Conservation (phyloP, 2,329 filamentous ascomycete genomes). For the Fusarium sp. region DNA sequence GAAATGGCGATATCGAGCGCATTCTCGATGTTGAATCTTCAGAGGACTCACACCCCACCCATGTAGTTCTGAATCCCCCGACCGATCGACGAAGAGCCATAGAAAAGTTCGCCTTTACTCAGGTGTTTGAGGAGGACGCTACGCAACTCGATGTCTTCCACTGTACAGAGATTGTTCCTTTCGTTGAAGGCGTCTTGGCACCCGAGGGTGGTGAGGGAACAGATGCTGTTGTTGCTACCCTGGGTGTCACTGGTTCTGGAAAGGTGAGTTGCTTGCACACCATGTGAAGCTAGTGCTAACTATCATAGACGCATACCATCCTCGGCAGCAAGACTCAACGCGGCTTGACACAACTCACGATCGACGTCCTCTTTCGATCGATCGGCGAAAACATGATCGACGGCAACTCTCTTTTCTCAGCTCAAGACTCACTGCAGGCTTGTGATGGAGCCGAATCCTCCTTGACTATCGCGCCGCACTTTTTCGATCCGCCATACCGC, state of each 20-base stretch:
- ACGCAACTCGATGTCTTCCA: conserved; percentile 89
- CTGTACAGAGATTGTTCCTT: conserved; percentile 77
- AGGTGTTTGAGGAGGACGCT: conserved; percentile 89
- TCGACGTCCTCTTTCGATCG: conserved; percentile 90
- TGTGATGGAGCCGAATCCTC: conserved; percentile 86
- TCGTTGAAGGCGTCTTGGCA: conserved; percentile 86
- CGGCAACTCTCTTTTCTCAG: conserved; percentile 65
- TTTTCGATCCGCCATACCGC: conserved; percentile 82
- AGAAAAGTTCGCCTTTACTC: conserved; percentile 94
- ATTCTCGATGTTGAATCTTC: conserved; percentile 83
- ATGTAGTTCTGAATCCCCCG: conserved; percentile 83
- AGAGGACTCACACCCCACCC: conserved; percentile 65
- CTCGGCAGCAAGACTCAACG: conserved; percentile 88
- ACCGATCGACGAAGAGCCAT: conserved; percentile 88
- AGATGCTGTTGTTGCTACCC: conserved; percentile 89
- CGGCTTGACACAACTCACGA: conserved; percentile 89
- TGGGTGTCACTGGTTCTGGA: conserved; percentile 95
- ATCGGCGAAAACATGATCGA: conserved; percentile 79
- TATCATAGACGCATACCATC: conserved; percentile 87
- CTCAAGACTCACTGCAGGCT: conserved; percentile 79
- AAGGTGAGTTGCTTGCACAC: conserved; percentile 72
- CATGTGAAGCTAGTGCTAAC: conserved; percentile 3
- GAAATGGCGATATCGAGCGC: conserved; percentile 65
- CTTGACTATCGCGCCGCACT: conserved; percentile 78
- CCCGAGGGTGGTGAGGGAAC: conserved; percentile 80